Percentiles rank a stretch among this genome's conserved stretches.
These are phyloP conservation scores for Bondarzewia mesenterica DNA, from an alignment of 1,284 basidiomycete genomes.

Conservation along the genomic window DNA sequence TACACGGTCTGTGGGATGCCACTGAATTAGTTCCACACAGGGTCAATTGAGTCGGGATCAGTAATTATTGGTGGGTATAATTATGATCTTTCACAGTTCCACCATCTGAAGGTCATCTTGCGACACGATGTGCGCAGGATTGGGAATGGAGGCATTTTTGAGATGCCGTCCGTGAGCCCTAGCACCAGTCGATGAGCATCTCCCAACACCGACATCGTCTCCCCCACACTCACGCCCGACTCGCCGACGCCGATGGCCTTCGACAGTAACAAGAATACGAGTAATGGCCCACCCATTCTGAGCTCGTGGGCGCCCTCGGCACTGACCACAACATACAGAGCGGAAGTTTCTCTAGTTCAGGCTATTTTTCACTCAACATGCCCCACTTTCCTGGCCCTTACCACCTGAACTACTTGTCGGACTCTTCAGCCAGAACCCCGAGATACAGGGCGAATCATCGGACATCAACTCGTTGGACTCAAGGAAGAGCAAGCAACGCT, in stretches of 20 bases:
- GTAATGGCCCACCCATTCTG: slow-evolving; percentile 37
- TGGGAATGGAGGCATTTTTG: slow-evolving; percentile 24
- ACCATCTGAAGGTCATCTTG: slow-evolving; percentile 72
- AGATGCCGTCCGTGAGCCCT: slow-evolving; percentile 64
- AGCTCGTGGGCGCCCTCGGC: slow-evolving; percentile 60
- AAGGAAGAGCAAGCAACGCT: slow-evolving; percentile 52
- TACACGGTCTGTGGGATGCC: slow-evolving; percentile 87
- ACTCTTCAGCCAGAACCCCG: slow-evolving; percentile 30
- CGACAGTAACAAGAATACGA: slow-evolving; percentile 33
- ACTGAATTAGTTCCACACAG: slow-evolving; percentile 74
- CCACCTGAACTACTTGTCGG: slow-evolving; percentile 57
- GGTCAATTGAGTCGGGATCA: slow-evolving; percentile 70
- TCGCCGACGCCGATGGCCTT: slow-evolving; percentile 43
- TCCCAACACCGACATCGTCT: slow-evolving; percentile 38
- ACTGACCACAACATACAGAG: slow-evolving; percentile 31
- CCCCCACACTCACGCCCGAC: slow-evolving; percentile 57
- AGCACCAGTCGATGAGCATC: slow-evolving; percentile 66
- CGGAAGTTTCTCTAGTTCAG: slow-evolving; percentile 15
- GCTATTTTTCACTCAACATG: slow-evolving; percentile 23
- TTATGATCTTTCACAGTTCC: slow-evolving; percentile 85
- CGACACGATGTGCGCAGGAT: slow-evolving; percentile 61
- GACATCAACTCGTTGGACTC: slow-evolving; percentile 31
- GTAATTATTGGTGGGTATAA: slow-evolving; percentile 91
- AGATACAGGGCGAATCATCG: slow-evolving; percentile 38
- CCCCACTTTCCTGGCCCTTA: slow-evolving; percentile 57